A percentile compares a stretch with the other conserved stretches of the same genome.
Evolutionary conservation across 495 filamentous ascomycete species (phyloP).

Genomic region (Elasticomyces elasticus): DNA sequence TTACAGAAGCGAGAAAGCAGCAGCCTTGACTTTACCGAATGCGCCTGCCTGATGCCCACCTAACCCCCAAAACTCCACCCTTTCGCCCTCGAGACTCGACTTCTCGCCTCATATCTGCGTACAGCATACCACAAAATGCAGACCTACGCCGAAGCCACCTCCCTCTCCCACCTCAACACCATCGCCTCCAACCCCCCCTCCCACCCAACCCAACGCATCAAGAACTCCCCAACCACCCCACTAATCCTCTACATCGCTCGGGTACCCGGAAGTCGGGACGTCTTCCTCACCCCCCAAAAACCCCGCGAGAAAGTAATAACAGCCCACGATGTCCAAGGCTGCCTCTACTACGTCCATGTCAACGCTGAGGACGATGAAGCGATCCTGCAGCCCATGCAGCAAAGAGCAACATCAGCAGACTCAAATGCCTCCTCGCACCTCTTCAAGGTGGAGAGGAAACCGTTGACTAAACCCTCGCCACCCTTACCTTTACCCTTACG

Average conservation of each 20-base stretch:
- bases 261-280: constrained; percentile 82
- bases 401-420: constrained; percentile 16
- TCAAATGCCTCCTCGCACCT: neutral
- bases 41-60: neutral
- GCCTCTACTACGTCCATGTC: constrained; percentile 83
- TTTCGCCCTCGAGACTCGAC: neutral
- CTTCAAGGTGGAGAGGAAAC: neutral
- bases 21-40: neutral
- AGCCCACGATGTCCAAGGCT: constrained; percentile 73
- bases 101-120: no score
- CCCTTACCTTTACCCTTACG: neutral
- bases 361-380: constrained; percentile 30
- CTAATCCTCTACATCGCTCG: constrained; percentile 81
- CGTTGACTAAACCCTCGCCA: neutral
- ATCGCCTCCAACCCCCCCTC: constrained; percentile 82
- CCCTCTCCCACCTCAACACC: constrained; percentile 65
- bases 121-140: no score
- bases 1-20: neutral
- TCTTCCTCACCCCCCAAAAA: constrained; percentile 87
- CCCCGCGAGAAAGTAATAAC: constrained; percentile 80
- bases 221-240: constrained; percentile 52
- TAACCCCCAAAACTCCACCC: neutral
- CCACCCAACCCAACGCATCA: constrained; percentile 75
- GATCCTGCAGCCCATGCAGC: constrained; percentile 3
- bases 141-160: constrained; percentile 78